Conservation (phyloP, 2,329 filamentous ascomycete genomes). For the Microthyrium microscopicum region DNA sequence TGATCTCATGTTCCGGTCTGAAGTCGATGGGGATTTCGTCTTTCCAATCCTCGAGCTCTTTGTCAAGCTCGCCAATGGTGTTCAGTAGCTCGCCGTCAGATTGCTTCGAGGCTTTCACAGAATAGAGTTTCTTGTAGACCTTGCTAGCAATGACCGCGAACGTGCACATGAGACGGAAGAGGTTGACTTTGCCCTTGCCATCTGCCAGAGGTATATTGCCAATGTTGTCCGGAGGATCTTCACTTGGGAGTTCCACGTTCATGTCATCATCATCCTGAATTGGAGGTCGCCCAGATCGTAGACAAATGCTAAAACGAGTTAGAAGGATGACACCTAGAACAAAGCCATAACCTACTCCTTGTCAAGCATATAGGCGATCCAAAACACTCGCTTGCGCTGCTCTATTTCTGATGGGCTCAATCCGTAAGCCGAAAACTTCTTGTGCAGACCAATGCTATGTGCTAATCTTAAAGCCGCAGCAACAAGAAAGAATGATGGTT, state of each 20-base stretch:
- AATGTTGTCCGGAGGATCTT: constrained; percentile 79
- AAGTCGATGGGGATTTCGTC: constrained; percentile 90
- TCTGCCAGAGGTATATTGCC: constrained; percentile 85
- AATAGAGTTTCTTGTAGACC: constrained; percentile 86
- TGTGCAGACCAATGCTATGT: constrained; percentile 90
- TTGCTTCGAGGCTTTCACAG: constrained; percentile 79
- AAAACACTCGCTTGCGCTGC: constrained; percentile 65
- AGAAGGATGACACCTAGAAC: constrained; percentile 2
- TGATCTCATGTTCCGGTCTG: constrained; percentile 92
- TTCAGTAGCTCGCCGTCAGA: constrained; percentile 86
- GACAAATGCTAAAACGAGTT: constrained; percentile 35
- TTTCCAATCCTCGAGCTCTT: constrained; percentile 77
- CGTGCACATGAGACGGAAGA: constrained; percentile 85
- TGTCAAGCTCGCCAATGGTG: constrained; percentile 88
- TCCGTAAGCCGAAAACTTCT: constrained; percentile 81
- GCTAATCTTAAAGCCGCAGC: constrained; percentile 79
- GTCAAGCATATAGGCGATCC: constrained; percentile 60
- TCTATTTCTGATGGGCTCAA: constrained; percentile 88
- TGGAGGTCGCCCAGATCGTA: constrained; percentile 55
- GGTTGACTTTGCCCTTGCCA: constrained; percentile 81
- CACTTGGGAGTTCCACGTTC: constrained; percentile 89
- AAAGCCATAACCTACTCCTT: constrained; percentile 37
- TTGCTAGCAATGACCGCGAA: constrained; percentile 84
- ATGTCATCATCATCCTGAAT: constrained; percentile 68
- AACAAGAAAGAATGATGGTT: constrained; percentile 81